Evolutionary conservation across 768 basidiomycete genomes (phyloP).

Genomic region (Inosperma sp.): DNA sequence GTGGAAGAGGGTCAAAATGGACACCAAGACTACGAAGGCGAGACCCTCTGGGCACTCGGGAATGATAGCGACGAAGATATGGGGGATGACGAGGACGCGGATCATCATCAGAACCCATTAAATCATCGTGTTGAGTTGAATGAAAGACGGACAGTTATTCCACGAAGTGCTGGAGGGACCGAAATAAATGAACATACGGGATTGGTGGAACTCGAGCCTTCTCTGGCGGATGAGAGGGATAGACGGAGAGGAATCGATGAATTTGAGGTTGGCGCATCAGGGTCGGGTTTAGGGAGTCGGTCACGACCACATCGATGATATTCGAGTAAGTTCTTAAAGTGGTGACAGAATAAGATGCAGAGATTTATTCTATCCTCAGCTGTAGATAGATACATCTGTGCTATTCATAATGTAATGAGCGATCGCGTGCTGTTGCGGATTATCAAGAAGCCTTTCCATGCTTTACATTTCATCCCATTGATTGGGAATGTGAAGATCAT

Average conservation of each 20-base stretch:
- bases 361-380: background rate
- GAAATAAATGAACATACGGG: slow-evolving; percentile 16
- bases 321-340: background rate
- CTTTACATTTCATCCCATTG: too few relatives aligned
- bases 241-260: slow-evolving; percentile 20
- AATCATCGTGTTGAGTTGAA: slow-evolving; percentile 15
- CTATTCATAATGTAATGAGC: too few relatives aligned
- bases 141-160: slow-evolving; percentile 1
- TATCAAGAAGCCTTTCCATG: too few relatives aligned
- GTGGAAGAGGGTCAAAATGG: slow-evolving; percentile 28
- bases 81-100: slow-evolving; percentile 41
- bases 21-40: slow-evolving; percentile 38
- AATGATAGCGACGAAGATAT: slow-evolving; percentile 56
- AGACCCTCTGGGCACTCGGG: slow-evolving; percentile 67
- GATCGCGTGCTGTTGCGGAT: too few relatives aligned
- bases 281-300: background rate
- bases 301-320: background rate
- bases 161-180: slow-evolving; percentile 1
- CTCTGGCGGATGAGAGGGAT: slow-evolving; percentile 4
- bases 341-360: background rate
- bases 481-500: too few relatives aligned
- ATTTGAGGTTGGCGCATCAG: slow-evolving; percentile 1
- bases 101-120: slow-evolving; percentile 41
- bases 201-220: slow-evolving; percentile 13
- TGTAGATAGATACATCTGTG: too few relatives aligned